phyloP scores from a whole-genome alignment of 164 flowering plant genomes.

The Litsea cubeba region DNA sequence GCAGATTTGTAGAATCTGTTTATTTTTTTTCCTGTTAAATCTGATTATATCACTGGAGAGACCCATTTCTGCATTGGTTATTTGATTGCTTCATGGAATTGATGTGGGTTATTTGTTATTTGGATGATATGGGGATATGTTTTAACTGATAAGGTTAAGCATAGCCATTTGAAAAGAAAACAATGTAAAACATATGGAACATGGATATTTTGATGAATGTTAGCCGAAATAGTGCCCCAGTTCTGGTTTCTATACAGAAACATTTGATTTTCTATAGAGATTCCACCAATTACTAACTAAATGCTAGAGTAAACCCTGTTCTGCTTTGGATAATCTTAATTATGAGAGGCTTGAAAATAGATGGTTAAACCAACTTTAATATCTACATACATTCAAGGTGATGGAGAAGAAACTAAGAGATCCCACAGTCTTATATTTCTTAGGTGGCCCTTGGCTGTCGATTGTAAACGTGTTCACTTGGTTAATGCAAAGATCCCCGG shows the following conservation, averaged over 20 bases:
- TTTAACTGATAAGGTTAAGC: too few species aligned
- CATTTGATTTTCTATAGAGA: neutral
- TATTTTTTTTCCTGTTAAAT: neutral
- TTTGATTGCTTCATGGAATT: neutral
- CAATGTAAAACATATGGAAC: neutral
- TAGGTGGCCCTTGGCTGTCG: neutral
- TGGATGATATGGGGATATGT: neutral
- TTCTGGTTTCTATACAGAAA: neutral
- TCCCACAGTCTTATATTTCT: neutral
- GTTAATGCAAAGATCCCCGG: too few species aligned
- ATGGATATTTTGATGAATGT: neutral
- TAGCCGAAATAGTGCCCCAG: neutral
- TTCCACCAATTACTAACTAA: neutral
- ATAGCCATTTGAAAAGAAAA: neutral
- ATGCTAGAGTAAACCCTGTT: neutral
- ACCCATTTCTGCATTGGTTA: neutral
- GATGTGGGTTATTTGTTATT: neutral
- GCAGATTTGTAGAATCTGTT: neutral
- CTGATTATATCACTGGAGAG: neutral
- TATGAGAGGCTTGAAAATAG: neutral
- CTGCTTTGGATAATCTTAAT: neutral
- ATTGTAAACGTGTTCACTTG: neutral
- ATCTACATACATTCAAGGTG: neutral
- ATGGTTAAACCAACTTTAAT: neutral
- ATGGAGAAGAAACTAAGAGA: neutral